Conservation (phyloP, 805 yeast genomes). For the Kuraishia floccosa region DNA sequence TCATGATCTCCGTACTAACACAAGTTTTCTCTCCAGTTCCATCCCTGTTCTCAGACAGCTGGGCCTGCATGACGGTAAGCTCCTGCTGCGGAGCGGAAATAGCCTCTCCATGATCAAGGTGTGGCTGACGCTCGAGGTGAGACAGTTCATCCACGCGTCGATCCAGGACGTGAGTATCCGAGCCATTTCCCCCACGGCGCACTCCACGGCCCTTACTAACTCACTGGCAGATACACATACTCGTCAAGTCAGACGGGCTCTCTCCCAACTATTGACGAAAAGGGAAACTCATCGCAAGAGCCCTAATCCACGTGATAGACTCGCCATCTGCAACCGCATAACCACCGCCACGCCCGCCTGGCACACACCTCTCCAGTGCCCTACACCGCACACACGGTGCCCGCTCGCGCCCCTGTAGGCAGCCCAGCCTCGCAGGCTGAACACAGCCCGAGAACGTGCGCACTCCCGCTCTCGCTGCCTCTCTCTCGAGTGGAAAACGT, state of each 20-base stretch:
- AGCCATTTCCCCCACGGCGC: not conserved
- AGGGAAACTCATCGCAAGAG: too few relatives aligned
- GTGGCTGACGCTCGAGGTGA: slow-evolving; percentile 83
- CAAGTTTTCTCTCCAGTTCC: slow-evolving; percentile 33
- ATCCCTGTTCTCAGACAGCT: slow-evolving; percentile 77
- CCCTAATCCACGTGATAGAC: too few relatives aligned
- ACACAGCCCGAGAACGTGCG: too few relatives aligned
- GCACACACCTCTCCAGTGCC: too few relatives aligned
- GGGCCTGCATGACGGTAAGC: slow-evolving; percentile 59
- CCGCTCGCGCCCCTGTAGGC: too few relatives aligned
- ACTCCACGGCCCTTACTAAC: slow-evolving; percentile 6
- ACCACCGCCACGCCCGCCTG: too few relatives aligned
- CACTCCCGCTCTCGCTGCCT: too few relatives aligned
- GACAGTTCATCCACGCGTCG: slow-evolving; percentile 78
- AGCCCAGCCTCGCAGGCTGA: too few relatives aligned
- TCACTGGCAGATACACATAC: slow-evolving; percentile 25
- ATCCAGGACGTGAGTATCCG: slow-evolving; percentile 58
- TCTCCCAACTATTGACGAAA: slow-evolving; percentile 57
- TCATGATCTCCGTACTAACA: slow-evolving; percentile 19
- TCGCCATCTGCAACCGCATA: too few relatives aligned
- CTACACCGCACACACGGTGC: too few relatives aligned
- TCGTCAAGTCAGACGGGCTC: slow-evolving; percentile 53
- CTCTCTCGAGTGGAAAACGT: too few relatives aligned
- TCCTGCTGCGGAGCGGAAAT: slow-evolving; percentile 42
- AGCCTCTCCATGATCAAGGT: slow-evolving; percentile 77